These are phyloP conservation scores for Neurospora sp. DNA, from an alignment of 495 filamentous ascomycete species.

Conservation along the genomic window DNA sequence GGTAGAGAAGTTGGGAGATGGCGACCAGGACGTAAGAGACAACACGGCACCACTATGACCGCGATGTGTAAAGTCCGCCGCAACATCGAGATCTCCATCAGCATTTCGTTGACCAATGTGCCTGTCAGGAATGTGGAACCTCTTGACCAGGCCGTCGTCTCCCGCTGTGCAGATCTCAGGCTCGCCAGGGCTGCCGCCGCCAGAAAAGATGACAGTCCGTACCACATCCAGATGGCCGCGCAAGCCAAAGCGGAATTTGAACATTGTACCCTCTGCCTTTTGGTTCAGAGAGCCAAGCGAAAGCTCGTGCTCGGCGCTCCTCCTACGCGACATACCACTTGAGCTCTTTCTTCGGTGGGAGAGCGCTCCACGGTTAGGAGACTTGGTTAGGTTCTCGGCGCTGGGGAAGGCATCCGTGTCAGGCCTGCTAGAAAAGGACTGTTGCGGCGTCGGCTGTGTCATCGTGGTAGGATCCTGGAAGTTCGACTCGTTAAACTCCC, in stretches of 20 bases:
- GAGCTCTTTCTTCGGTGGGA: slow-evolving; percentile 80
- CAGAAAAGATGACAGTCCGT: slow-evolving; percentile 88
- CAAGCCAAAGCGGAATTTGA: slow-evolving; percentile 88
- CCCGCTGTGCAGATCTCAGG: slow-evolving; percentile 95
- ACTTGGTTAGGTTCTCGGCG: slow-evolving; percentile 71
- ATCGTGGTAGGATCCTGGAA: slow-evolving; percentile 36
- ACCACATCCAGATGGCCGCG: slow-evolving; percentile 91
- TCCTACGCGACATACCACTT: slow-evolving; percentile 44
- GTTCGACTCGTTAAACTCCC: slow-evolving; percentile 80
- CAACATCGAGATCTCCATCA: slow-evolving; percentile 70
- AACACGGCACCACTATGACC: slow-evolving; percentile 88
- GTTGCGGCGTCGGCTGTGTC: slow-evolving; percentile 18
- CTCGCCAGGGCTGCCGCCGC: slow-evolving; percentile 85
- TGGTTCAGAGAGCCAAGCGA: slow-evolving; percentile 34
- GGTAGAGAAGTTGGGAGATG: slow-evolving; percentile 74
- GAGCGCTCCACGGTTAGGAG: slow-evolving; percentile 59
- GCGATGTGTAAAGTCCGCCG: slow-evolving; percentile 86
- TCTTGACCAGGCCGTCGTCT: slow-evolving; percentile 90
- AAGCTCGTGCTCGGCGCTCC: slow-evolving; percentile 46
- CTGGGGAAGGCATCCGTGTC: slow-evolving; percentile 81
- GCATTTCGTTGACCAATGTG: slow-evolving; percentile 44
- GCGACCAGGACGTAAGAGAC: slow-evolving; percentile 74
- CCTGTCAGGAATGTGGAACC: slow-evolving; percentile 82
- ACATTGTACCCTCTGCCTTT: slow-evolving; percentile 55
- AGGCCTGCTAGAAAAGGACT: slow-evolving; percentile 47